Evolutionary conservation across 768 basidiomycete genomes (phyloP).

Genomic region (Artomyces pyxidatus): DNA sequence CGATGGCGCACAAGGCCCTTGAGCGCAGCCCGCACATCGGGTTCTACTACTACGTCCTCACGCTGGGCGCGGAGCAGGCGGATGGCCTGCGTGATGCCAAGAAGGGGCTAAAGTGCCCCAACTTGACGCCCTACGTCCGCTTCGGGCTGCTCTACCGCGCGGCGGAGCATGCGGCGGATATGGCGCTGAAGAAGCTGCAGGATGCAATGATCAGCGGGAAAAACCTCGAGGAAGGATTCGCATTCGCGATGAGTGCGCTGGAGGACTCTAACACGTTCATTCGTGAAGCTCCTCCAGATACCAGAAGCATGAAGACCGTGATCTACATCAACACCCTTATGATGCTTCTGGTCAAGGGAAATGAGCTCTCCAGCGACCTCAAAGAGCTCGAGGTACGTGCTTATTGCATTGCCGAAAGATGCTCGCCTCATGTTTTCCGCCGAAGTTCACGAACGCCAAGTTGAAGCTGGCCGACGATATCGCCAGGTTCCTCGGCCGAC

Average conservation of each 20-base stretch:
- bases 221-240: constrained; percentile 52
- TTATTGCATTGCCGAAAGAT: not conserved
- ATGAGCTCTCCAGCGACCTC: constrained; percentile 40
- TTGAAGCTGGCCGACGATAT: constrained; percentile 49
- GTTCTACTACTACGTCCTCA: constrained; percentile 59
- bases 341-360: constrained; percentile 42
- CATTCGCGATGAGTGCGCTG: constrained; percentile 49
- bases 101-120: constrained; percentile 54
- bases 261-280: constrained; percentile 54
- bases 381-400: constrained; percentile 40
- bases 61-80: constrained; percentile 36
- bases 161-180: constrained; percentile 48
- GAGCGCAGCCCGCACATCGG: constrained; percentile 49
- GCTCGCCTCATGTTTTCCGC: not conserved
- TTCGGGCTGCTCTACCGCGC: constrained; percentile 54
- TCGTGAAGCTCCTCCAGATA: constrained; percentile 51
- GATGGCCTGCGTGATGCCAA: constrained; percentile 55
- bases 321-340: constrained; percentile 53
- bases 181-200: constrained; percentile 44
- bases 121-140: constrained; percentile 46
- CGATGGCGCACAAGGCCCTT: constrained; percentile 37
- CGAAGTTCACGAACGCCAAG: constrained; percentile 29
- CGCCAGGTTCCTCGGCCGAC: constrained; percentile 34
- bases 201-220: constrained; percentile 32
- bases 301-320: constrained; percentile 50